Evolutionary conservation across 2,329 filamentous ascomycete genomes (phyloP), one percentile per base, ranked within the genome.

Genomic region (Paraconiothyrium sp.): DNA sequence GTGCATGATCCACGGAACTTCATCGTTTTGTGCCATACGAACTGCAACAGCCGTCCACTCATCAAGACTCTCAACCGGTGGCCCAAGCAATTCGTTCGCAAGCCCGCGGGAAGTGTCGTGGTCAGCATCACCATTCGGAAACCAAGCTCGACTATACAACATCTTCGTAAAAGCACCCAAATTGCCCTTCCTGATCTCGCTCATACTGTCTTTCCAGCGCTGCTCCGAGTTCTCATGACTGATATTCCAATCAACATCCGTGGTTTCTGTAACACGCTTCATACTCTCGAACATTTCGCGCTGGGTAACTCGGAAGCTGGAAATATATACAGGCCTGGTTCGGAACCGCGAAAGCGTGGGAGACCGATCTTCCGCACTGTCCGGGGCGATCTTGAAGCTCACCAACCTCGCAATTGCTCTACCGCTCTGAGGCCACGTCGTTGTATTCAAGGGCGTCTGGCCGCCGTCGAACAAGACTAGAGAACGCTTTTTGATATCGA

Each of bases 221-320:
- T 75, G 37, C 59, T 70, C 68, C 0, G 64, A 50, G 0, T 56
- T 48, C 32, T 72, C 69, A 35, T 69, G 64, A 0, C 27, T 61
- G 6, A 80, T 70, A 1, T 59, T 72, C 80, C 79, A 82, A 27
- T 82, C 79, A 2, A 52, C 57, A 44, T 77, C 72, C 1, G 55
- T 63, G 0, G 78, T 78, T 2, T 69, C 68, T 1, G 78, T 79
- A 0, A 74, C 77, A 8, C 72, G 72, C 50, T 72, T 70, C 1
- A 77, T 58, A 1, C 76, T 68, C 8, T 72, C 75, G 24, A 81
- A 72, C 67, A 82, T 75, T 13, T 80, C 72, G 16, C 61, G 66
- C 54, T 82, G 79, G 10, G 59, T 78, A 27, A 79, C 56, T 1
- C 64, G 57, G 62, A 81, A 81, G 4, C 76, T 78, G 0, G 72